Evolutionary conservation across 257 asterid species (phyloP).

Genomic region (Fraxinus pennsylvanica): DNA sequence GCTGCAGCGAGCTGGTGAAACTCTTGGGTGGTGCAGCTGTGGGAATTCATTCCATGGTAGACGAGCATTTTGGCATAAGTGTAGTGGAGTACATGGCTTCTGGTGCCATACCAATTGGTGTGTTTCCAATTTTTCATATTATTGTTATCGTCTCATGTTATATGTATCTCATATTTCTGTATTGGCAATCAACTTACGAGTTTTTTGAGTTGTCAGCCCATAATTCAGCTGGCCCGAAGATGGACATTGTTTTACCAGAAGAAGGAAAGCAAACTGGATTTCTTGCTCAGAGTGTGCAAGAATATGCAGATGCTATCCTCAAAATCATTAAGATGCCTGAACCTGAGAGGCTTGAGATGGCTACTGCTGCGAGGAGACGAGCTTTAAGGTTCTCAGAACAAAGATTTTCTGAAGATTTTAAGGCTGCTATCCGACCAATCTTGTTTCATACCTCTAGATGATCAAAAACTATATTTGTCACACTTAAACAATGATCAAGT

Average conservation of each 20-base stretch:
- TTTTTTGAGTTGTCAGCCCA: slow-evolving; percentile 54
- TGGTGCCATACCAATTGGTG: slow-evolving; percentile 92
- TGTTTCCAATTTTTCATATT: slow-evolving; percentile 19
- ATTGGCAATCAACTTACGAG: background rate
- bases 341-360: slow-evolving; percentile 65
- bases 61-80: slow-evolving; percentile 94
- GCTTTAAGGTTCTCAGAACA: slow-evolving; percentile 80
- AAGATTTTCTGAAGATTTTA: slow-evolving; percentile 74
- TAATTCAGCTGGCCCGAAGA: slow-evolving; percentile 90
- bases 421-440: slow-evolving; percentile 67
- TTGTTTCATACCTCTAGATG: slow-evolving; percentile 29
- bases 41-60: slow-evolving; percentile 93
- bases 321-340: slow-evolving; percentile 57
- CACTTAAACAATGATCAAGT: too few species aligned
- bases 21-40: slow-evolving; percentile 82
- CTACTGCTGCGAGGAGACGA: slow-evolving; percentile 76
- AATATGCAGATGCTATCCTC: slow-evolving; percentile 72
- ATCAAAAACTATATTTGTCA: background rate
- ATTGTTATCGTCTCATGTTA: slow-evolving; percentile 1
- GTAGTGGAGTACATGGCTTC: slow-evolving; percentile 97
- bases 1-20: slow-evolving; percentile 69
- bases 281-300: slow-evolving; percentile 67
- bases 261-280: slow-evolving; percentile 81
- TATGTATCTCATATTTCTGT: background rate
- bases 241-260: slow-evolving; percentile 86